Percentiles rank a stretch among this genome's conserved stretches.
phyloP scores from a whole-genome alignment of 1,284 basidiomycete genomes.

The Trichosporon sp. region DNA sequence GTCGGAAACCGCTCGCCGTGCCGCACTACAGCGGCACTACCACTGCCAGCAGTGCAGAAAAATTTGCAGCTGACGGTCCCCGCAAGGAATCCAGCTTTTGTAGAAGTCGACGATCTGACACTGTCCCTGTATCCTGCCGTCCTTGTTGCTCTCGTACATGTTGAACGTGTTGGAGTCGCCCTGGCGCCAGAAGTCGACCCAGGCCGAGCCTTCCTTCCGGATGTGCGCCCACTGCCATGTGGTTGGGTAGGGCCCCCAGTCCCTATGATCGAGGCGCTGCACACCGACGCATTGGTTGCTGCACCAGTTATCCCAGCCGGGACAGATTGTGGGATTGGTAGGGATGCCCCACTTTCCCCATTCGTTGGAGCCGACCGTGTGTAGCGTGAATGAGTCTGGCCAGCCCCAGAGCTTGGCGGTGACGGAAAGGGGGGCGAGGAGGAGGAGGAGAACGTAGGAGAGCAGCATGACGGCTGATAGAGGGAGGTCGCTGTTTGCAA shows the following conservation, averaged over 20 bases:
- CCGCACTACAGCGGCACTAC: background rate
- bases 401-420: background rate
- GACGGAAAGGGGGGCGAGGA: background rate
- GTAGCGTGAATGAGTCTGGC: background rate
- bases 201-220: background rate
- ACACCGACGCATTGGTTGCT: background rate
- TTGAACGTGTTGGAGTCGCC: background rate
- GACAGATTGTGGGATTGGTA: no score
- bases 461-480: background rate
- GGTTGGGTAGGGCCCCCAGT: no score
- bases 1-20: no score
- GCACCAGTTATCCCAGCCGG: background rate
- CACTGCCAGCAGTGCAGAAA: background rate
- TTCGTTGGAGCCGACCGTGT: background rate
- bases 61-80: background rate
- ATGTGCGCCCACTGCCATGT: background rate
- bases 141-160: background rate
- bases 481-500: background rate
- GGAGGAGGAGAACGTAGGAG: background rate
- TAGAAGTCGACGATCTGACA: background rate
- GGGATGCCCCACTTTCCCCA: no score
- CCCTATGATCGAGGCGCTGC: no score
- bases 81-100: background rate
- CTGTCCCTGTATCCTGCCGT: background rate
- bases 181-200: background rate